These are phyloP conservation scores for Aspergillus wentii DNA, from an alignment of 495 filamentous ascomycete species.

Conservation along the genomic window DNA sequence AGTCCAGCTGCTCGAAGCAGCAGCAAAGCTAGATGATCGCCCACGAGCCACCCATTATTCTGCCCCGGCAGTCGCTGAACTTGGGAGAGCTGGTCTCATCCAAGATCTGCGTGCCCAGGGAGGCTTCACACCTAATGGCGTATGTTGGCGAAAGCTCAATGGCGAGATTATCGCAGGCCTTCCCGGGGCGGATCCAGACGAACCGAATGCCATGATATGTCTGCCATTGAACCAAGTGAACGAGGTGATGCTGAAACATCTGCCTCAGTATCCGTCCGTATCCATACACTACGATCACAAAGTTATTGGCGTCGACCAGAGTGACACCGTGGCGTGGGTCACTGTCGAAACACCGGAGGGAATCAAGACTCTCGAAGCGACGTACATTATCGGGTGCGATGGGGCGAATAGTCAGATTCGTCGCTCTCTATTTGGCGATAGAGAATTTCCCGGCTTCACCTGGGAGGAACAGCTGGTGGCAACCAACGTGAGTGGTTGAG, in stretches of 20 bases:
- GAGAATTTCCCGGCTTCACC: constrained; percentile 54
- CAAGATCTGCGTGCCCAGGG: constrained; percentile 46
- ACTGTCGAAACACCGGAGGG: constrained; percentile 43
- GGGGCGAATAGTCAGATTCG: constrained; percentile 53
- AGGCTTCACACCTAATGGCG: constrained; percentile 43
- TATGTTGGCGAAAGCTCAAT: constrained; percentile 47
- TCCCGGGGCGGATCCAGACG: constrained; percentile 23
- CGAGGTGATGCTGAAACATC: constrained; percentile 42
- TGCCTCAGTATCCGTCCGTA: constrained; percentile 35
- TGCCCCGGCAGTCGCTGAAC: constrained; percentile 45
- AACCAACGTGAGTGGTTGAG: constrained; percentile 59
- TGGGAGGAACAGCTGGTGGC: constrained; percentile 56
- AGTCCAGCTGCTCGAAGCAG: constrained; percentile 48
- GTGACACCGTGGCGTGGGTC: constrained; percentile 43
- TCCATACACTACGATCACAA: constrained; percentile 42
- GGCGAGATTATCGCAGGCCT: constrained; percentile 30
- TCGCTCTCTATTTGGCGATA: constrained; percentile 50
- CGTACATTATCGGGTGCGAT: constrained; percentile 58
- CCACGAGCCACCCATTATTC: constrained; percentile 53
- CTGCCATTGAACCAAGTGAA: constrained; percentile 44
- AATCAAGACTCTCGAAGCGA: constrained; percentile 35
- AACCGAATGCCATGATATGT: constrained; percentile 38
- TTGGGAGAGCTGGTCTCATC: constrained; percentile 50
- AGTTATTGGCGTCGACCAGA: constrained; percentile 45
- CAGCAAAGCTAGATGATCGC: constrained; percentile 43